phyloP scores from a whole-genome alignment of 1,284 basidiomycete genomes.

The Puccinia horiana region DNA sequence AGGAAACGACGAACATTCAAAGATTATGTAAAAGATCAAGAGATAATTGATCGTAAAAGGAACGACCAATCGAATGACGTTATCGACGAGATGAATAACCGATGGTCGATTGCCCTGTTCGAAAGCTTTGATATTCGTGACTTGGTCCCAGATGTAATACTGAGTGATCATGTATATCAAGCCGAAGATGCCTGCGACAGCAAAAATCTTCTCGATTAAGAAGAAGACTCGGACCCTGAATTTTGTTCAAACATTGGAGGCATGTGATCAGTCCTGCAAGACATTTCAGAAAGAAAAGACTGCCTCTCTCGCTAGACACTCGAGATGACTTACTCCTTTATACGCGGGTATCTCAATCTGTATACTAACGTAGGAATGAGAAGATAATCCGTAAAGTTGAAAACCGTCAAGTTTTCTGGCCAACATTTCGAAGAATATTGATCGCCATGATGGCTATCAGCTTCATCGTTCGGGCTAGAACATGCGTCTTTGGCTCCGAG shows the following conservation, averaged over 20 bases:
- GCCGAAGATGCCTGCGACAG: constrained; percentile 92
- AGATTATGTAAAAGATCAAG: constrained; percentile 59
- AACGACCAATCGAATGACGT: constrained; percentile 66
- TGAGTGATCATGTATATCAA: constrained; percentile 81
- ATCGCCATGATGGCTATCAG: constrained; percentile 57
- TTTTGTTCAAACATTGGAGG: not conserved
- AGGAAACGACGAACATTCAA: constrained; percentile 52
- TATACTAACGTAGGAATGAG: constrained; percentile 92
- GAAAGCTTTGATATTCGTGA: constrained; percentile 61
- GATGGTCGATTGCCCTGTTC: constrained; percentile 38
- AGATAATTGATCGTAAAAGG: constrained; percentile 78
- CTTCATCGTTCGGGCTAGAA: constrained; percentile 61
- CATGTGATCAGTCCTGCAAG: not conserved
- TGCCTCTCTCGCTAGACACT: not conserved
- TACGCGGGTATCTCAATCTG: constrained; percentile 87
- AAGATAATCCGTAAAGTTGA: constrained; percentile 84
- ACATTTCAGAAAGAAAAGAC: not conserved
- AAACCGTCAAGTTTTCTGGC: constrained; percentile 79
- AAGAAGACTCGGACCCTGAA: constrained; percentile 69
- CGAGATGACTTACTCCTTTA: constrained; percentile 68
- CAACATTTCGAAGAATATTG: constrained; percentile 64
- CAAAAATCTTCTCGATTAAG: constrained; percentile 89
- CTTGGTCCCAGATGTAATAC: constrained; percentile 75
- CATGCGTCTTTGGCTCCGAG: constrained; percentile 77
- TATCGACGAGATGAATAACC: constrained; percentile 7